Conservation (phyloP, 2,329 filamentous ascomycete genomes). For the Exophiala sp. region DNA sequence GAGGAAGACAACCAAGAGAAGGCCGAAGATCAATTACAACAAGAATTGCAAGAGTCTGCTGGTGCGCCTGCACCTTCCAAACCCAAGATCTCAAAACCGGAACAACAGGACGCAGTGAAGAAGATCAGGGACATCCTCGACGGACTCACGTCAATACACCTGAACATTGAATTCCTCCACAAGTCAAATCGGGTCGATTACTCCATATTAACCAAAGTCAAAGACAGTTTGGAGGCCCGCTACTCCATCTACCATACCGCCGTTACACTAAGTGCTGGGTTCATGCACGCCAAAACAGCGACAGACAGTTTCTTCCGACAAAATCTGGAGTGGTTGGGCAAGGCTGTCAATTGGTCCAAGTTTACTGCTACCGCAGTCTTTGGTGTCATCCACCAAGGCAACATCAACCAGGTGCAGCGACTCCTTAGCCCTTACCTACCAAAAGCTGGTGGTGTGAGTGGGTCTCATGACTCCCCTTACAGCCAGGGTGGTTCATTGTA, state of each 20-base stretch:
- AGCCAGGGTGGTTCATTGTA: conserved; percentile 95
- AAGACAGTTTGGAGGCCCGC: conserved; percentile 88
- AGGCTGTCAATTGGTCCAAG: conserved; percentile 99
- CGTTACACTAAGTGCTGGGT: conserved; percentile 95
- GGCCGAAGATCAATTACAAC: conserved; percentile 51
- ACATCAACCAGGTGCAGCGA: conserved; percentile 88
- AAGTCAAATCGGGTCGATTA: conserved; percentile 91
- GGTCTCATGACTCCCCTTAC: conserved; percentile 81
- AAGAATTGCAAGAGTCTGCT: conserved; percentile 47
- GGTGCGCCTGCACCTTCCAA: conserved; percentile 49
- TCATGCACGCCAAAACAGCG: conserved; percentile 98
- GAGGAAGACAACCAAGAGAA: conserved; percentile 51
- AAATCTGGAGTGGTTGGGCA: conserved; percentile 95
- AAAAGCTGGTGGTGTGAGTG: conserved; percentile 59
- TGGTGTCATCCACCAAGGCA: conserved; percentile 94
- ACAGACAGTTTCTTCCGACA: conserved; percentile 98
- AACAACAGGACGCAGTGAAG: conserved; percentile 53
- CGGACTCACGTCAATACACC: conserved; percentile 86
- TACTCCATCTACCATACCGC: conserved; percentile 99
- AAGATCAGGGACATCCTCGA: conserved; percentile 65
- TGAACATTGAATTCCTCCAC: conserved; percentile 95
- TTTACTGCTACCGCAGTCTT: conserved; percentile 96
- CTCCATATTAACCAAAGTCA: conserved; percentile 90
- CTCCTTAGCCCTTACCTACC: conserved; percentile 93
- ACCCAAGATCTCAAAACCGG: conserved; percentile 42